A percentile compares a stretch with the other conserved stretches of the same genome.
These are phyloP conservation scores for Wolfiporia cocos DNA, from an alignment of 1,284 basidiomycete species.

Conservation along the genomic window DNA sequence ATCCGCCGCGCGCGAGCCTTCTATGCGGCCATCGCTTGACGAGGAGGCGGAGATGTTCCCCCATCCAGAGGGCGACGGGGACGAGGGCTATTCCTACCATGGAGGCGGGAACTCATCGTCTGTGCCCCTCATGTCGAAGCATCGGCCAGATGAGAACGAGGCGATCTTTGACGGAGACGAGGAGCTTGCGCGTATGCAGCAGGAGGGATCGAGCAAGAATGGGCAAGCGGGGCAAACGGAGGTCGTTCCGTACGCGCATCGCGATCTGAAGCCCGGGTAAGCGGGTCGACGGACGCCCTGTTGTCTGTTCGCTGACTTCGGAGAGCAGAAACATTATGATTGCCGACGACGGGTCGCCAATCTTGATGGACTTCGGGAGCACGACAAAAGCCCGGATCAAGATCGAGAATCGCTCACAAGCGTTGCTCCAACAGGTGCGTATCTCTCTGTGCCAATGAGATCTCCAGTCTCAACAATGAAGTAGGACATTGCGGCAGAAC, in stretches of 20 bases:
- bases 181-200: slow-evolving; percentile 41
- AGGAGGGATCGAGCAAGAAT: slow-evolving; percentile 13
- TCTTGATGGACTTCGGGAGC: slow-evolving; percentile 98
- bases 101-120: slow-evolving; percentile 38
- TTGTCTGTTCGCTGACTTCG: neutral
- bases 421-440: slow-evolving; percentile 74
- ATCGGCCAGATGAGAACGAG: slow-evolving; percentile 42
- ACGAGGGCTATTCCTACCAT: slow-evolving; percentile 68
- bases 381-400: slow-evolving; percentile 74
- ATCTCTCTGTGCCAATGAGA: neutral
- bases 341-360: slow-evolving; percentile 84
- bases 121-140: slow-evolving; percentile 46
- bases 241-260: slow-evolving; percentile 88
- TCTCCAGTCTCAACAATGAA: neutral
- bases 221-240: slow-evolving; percentile 39
- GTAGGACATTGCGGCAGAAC: slow-evolving; percentile 90
- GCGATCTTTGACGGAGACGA: slow-evolving; percentile 77
- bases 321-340: slow-evolving; percentile 88
- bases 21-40: slow-evolving; percentile 23
- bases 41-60: slow-evolving; percentile 61
- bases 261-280: slow-evolving; percentile 95
- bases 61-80: slow-evolving; percentile 64
- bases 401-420: slow-evolving; percentile 80
- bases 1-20: slow-evolving; percentile 20
- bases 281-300: slow-evolving; percentile 24